Conservation (phyloP, 2,329 filamentous ascomycete genomes). For the Venturia pyrina region DNA sequence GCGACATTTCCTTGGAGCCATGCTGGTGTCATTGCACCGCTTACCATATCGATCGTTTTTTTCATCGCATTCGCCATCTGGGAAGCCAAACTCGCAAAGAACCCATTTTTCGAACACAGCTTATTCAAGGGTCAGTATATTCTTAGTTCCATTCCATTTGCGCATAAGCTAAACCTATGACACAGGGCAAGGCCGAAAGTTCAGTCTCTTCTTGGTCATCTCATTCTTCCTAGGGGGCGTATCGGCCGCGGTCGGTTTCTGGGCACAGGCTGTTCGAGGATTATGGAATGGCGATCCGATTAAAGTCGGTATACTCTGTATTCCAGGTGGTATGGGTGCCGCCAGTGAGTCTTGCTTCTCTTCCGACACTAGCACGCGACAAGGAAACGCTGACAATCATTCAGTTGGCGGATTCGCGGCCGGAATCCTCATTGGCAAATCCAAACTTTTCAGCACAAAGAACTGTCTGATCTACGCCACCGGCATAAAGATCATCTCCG, state of each 20-base stretch:
- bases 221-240: not conserved
- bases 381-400: not conserved
- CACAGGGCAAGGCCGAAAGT: not conserved
- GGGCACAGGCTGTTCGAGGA: conserved; percentile 1
- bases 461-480: conserved; percentile 10
- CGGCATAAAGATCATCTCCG: not conserved
- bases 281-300: conserved; percentile 11
- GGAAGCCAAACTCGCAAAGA: conserved; percentile 9
- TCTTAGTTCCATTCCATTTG: not conserved
- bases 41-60: not conserved
- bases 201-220: not conserved
- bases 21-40: not conserved
- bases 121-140: conserved; percentile 9
- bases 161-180: not conserved
- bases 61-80: not conserved
- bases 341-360: conserved; percentile 4
- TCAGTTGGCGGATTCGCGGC: conserved; percentile 13
- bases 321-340: conserved; percentile 10
- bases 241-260: not conserved
- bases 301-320: conserved; percentile 11
- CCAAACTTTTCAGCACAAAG: not conserved
- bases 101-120: conserved; percentile 8
- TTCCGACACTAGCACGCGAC: not conserved
- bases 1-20: not conserved
- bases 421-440: conserved; percentile 12